Percentiles rank a stretch among this genome's conserved stretches.
Evolutionary conservation across 371 early-diverging fungal genomes (phyloP).

Genomic region (Vairimorpha necatrix): DNA sequence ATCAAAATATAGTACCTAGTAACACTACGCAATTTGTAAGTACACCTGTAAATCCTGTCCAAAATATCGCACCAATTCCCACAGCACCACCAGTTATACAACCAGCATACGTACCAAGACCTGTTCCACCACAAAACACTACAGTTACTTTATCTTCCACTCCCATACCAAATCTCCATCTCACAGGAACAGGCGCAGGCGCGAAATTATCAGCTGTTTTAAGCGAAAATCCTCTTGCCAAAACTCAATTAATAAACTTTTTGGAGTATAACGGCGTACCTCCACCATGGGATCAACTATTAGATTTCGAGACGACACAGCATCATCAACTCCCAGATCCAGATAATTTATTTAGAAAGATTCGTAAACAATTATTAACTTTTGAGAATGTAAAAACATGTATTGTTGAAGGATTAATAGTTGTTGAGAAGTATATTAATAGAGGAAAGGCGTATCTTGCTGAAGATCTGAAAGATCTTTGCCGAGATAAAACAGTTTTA

Average conservation of each 20-base stretch:
- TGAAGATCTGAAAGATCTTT: conserved; percentile 40
- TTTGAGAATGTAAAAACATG: conserved; percentile 48
- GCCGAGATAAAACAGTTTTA: conserved; percentile 13
- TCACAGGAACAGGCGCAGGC: neutral
- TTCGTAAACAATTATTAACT: conserved; percentile 27
- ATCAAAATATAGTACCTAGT: no score
- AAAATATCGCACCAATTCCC: no score
- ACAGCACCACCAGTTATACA: no score
- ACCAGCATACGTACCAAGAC: neutral
- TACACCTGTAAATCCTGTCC: no score
- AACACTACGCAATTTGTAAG: no score
- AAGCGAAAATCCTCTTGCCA: conserved; percentile 14
- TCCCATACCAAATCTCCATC: neutral
- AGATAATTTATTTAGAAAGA: conserved; percentile 29
- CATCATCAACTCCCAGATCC: conserved; percentile 45
- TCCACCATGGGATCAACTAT: conserved; percentile 40
- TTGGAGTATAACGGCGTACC: conserved; percentile 43
- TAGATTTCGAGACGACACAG: conserved; percentile 24
- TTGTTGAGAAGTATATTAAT: conserved; percentile 42
- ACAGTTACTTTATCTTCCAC: neutral
- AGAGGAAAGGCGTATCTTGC: conserved; percentile 43
- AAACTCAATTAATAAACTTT: conserved; percentile 21
- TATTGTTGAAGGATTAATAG: conserved; percentile 41
- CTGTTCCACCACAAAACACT: neutral
- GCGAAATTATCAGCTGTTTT: neutral